Evolutionary conservation across 1,284 basidiomycete species (phyloP).

Genomic region (Mycena citricolor): DNA sequence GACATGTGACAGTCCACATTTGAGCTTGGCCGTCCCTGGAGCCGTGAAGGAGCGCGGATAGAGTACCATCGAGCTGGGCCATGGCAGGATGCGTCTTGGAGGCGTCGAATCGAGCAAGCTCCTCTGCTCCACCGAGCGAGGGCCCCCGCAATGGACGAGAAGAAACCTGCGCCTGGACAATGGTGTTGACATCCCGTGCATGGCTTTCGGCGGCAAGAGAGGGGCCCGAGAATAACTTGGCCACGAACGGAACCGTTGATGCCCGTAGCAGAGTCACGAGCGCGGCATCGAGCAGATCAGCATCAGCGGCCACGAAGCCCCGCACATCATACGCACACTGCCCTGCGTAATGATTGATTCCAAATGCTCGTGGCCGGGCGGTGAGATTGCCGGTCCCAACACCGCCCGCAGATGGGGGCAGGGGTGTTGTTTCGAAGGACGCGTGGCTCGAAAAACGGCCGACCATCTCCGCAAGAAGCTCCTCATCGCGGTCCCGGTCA

Average conservation of each 20-base stretch:
- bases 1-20: slow-evolving; percentile 79
- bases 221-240: slow-evolving; percentile 85
- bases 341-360: slow-evolving; percentile 87
- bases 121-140: slow-evolving; percentile 42
- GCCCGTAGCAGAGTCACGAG: slow-evolving; percentile 81
- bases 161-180: slow-evolving; percentile 89
- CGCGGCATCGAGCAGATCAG: slow-evolving; percentile 82
- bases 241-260: slow-evolving; percentile 75
- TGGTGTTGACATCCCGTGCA: slow-evolving; percentile 73
- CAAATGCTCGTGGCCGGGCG: slow-evolving; percentile 62
- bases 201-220: slow-evolving; percentile 82
- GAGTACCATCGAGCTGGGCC: slow-evolving; percentile 78
- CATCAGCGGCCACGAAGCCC: slow-evolving; percentile 80
- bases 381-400: slow-evolving; percentile 75
- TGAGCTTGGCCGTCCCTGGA: slow-evolving; percentile 52
- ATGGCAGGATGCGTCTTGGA: slow-evolving; percentile 78
- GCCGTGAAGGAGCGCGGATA: slow-evolving; percentile 55
- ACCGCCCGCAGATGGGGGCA: slow-evolving; percentile 31
- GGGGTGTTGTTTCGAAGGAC: slow-evolving; percentile 16
- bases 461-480: slow-evolving; percentile 71
- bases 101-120: slow-evolving; percentile 59
- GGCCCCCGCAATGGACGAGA: slow-evolving; percentile 62
- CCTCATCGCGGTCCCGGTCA: slow-evolving; percentile 67
- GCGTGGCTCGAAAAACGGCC: slow-evolving; percentile 50
- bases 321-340: slow-evolving; percentile 73